Evolutionary conservation across 2,329 filamentous ascomycete genomes (phyloP).

Genomic region (Botryotinia calthae): DNA sequence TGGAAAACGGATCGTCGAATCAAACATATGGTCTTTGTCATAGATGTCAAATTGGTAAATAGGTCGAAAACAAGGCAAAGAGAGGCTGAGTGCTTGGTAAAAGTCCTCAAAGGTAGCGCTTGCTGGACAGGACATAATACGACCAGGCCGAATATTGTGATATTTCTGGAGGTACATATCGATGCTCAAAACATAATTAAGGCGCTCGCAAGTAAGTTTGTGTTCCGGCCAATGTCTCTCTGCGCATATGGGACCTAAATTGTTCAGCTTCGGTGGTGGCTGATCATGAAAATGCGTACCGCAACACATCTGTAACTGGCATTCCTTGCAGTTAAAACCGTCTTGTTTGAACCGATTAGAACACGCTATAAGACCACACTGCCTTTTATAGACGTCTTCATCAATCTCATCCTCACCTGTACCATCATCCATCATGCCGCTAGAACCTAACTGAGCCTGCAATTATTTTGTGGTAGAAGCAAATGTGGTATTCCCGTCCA

Average conservation of each 20-base stretch:
- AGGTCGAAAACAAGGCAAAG: not conserved
- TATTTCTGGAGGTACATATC: not conserved
- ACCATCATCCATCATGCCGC: slow-evolving; percentile 81
- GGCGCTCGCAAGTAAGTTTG: not conserved
- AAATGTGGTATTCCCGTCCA: slow-evolving; percentile 54
- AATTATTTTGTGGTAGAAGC: slow-evolving; percentile 83
- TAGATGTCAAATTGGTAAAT: not conserved
- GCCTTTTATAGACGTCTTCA: slow-evolving; percentile 43
- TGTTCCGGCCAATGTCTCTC: not conserved
- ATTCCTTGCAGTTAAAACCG: not conserved
- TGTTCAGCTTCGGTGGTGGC: not conserved
- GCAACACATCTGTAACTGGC: not conserved
- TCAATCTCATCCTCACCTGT: slow-evolving; percentile 84
- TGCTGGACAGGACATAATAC: not conserved
- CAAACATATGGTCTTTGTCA: not conserved
- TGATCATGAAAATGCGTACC: not conserved
- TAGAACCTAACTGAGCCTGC: slow-evolving; percentile 66
- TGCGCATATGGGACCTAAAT: not conserved
- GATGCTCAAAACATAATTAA: not conserved
- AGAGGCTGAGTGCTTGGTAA: not conserved
- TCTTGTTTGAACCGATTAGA: not conserved
- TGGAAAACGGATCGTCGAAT: not conserved
- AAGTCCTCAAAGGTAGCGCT: not conserved
- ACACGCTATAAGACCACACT: not conserved
- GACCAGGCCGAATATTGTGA: not conserved